These are phyloP conservation scores for Sugiyamaella xylanicola DNA, from an alignment of 1,139 yeast species.

Conservation along the genomic window DNA sequence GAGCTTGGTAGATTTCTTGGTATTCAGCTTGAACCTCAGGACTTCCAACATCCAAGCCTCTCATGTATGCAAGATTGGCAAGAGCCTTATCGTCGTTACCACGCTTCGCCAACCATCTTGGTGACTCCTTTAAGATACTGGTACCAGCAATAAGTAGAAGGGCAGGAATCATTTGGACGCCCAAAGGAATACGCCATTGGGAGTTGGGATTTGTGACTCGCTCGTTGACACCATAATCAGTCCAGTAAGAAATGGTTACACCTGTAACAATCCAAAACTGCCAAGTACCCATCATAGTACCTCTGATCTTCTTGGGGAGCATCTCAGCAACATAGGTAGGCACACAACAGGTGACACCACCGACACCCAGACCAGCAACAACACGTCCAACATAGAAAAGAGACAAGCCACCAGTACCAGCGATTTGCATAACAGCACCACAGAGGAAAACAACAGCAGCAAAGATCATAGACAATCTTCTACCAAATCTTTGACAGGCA, in stretches of 20 bases:
- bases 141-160: conserved; percentile 51
- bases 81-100: conserved; percentile 68
- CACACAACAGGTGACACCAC: conserved; percentile 68
- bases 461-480: conserved; percentile 72
- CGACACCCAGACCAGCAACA: conserved; percentile 69
- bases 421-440: conserved; percentile 80
- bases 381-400: conserved; percentile 65
- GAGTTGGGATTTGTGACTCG: conserved; percentile 39
- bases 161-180: conserved; percentile 66
- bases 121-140: conserved; percentile 67
- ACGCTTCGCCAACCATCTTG: conserved; percentile 68
- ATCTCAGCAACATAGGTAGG: conserved; percentile 76
- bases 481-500: conserved; percentile 71
- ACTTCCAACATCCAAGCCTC: conserved; percentile 47
- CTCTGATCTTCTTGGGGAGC: conserved; percentile 66
- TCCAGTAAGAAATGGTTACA: conserved; percentile 58
- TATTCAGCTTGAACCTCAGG: conserved; percentile 18
- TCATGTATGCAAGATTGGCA: conserved; percentile 51
- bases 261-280: conserved; percentile 74
- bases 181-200: conserved; percentile 71
- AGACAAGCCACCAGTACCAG: conserved; percentile 73
- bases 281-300: conserved; percentile 64
- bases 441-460: conserved; percentile 74
- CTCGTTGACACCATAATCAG: conserved; percentile 56
- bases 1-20: conserved; percentile 17